Evolutionary conservation across 495 filamentous ascomycete genomes (phyloP), one percentile per base, ranked within the genome.

Genomic region (Penicillium steckii): DNA sequence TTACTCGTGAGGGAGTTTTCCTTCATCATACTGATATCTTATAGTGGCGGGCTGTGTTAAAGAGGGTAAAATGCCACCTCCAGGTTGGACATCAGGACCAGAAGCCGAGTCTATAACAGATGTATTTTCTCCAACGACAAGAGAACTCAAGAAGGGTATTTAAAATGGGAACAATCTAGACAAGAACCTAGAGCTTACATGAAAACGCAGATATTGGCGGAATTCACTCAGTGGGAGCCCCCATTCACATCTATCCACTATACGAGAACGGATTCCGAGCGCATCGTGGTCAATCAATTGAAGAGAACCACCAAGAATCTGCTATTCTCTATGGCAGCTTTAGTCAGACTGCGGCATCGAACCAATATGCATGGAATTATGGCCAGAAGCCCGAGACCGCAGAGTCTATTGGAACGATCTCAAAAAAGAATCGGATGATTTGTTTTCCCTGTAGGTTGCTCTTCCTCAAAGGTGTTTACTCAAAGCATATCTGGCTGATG

Each of bases 191-290:
- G 10, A 40, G 3, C 41, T 32, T 0, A 57, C 41, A 3, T 15
- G n/a, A 4, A 5, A 37, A 5, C 37, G 3, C 8, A 65, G 56
- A 63, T 27, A 58, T 78, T 19, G 79, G 76, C 10, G 67, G 67
- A 7, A 63, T 55, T 2, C 78, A 82, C 52, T 63, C 62, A 8
- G 66, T 83, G 15, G 79, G 79, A 9, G 59, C 69, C 9, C 79
- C 80, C 2, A 80, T 78, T 27, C 79, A 82, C 24, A 64, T 82
- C 10, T 83, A 83, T 59, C 76, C 80, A 7, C 32, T 82, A 6
- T 81, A 79, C 50, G 80, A 83, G 50, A 77, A 78, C 48, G 78
- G 53, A 3, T 78, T 79, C 46, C 68, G 79, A 30, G 78, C 78
- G 7, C 67, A 74, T 59, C 66, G 76, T 18, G 53, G 59, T 1